Evolutionary conservation across 176 grass and related monocot species (phyloP), one percentile per base, ranked within the genome.

Genomic region (Saccharum officinarum): DNA sequence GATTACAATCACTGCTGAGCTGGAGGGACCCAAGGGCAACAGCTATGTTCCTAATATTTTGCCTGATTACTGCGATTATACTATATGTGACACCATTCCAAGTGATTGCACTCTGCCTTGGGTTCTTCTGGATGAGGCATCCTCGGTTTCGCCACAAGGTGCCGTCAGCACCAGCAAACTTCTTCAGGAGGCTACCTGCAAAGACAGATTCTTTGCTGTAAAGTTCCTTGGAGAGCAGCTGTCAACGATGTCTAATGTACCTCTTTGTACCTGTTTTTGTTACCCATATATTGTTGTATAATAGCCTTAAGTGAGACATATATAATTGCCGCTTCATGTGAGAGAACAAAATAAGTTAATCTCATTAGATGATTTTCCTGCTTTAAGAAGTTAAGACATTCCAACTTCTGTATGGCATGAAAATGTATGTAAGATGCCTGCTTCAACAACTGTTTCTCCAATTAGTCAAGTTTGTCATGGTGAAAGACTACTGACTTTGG

Each of bases 1-100:
- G 96, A 40, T 67, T 98, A 26, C 96, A 93, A 68, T 82, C 89
- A 38, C 79, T 98, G 86, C 87, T 98, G 33, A 92, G 89, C 71
- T 98, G 96, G 96, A 93, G 96, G 78, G 96, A 98, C 83, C 96
- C 96, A 22, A 92, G 93, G 64, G 96, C 93, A 67, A 95, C 96
- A 30, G 81, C 91, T 11, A 86, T 98, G 82, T 98, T 98, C 89
- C 76, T 98, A 18, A 37, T 95, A 41, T 87, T 95, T 79, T 95
- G 96, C 82, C 84, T 98, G 15, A 47, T 78, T 59, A 47, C 91
- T 54, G 91, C 96, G 0, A 44, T 92, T 44, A 52, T 77, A 68
- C 65, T 98, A 10, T 95, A 93, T 49, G 84, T 89, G n/a, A 92
- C 87, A 44, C 91, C 91, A 52, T 88, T 91, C 75, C 85, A 90